Conservation (phyloP, 352 stramenopile genomes). For the Phytophthora lateralis region DNA sequence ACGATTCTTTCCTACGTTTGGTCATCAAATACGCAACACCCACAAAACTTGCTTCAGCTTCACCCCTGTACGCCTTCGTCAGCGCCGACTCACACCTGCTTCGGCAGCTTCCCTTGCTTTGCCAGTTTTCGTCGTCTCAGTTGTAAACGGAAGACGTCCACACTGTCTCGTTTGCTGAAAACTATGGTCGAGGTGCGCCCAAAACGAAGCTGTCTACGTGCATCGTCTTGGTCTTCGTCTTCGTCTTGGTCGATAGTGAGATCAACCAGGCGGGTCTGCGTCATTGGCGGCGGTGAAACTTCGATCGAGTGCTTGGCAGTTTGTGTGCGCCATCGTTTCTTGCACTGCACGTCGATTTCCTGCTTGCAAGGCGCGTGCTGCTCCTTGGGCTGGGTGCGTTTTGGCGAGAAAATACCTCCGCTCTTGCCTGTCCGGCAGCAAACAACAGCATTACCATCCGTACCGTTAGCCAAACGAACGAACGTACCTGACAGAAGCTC, state of each 20-base stretch:
- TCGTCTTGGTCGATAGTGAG: neutral
- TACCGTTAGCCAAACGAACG: neutral
- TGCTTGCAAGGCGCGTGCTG: neutral
- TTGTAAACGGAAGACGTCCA: slow-evolving; percentile 11
- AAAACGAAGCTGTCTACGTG: slow-evolving; percentile 11
- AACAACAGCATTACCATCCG: neutral
- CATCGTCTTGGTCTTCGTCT: neutral
- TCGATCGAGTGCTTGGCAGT: neutral
- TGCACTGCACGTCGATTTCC: neutral
- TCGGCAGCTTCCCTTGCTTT: slow-evolving; percentile 1
- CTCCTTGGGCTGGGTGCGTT: neutral
- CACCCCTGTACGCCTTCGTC: slow-evolving; percentile 3
- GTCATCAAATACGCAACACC: no score
- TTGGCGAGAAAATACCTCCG: slow-evolving; percentile 6
- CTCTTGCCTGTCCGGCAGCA: slow-evolving; percentile 1
- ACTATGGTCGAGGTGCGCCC: slow-evolving; percentile 8
- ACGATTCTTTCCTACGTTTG: neutral
- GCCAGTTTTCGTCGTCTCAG: neutral
- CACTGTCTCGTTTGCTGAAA: slow-evolving; percentile 8
- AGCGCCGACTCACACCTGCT: slow-evolving; percentile 13
- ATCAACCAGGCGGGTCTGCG: slow-evolving; percentile 1
- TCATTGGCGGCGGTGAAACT: neutral
- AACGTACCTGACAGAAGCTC: slow-evolving; percentile 12
- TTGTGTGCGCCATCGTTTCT: neutral
- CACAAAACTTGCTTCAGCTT: neutral